These are phyloP conservation scores for Pythium vanterpoolii DNA, from an alignment of 352 stramenopile species.

Conservation along the genomic window DNA sequence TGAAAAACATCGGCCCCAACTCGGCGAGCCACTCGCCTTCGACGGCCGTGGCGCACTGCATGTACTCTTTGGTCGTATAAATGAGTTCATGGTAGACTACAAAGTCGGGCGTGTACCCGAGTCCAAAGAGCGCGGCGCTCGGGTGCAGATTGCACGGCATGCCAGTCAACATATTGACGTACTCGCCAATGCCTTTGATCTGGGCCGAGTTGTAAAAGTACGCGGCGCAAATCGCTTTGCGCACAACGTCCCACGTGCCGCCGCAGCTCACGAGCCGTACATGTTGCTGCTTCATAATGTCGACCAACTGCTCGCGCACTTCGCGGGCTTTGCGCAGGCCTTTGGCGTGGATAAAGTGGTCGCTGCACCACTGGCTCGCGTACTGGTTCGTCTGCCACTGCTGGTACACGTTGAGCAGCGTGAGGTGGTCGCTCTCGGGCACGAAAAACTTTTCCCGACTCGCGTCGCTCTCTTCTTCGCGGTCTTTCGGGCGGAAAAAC, in stretches of 20 bases:
- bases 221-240: conserved; percentile 98
- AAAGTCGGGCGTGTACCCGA: conserved; percentile 99
- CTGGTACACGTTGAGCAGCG: conserved; percentile 96
- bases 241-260: conserved; percentile 95
- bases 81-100: conserved; percentile 99
- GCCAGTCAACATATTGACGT: conserved; percentile 99
- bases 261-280: conserved; percentile 88
- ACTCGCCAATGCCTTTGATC: conserved; percentile 99
- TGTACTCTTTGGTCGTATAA: conserved; percentile 98
- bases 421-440: conserved; percentile 97
- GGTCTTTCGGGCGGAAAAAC: conserved; percentile 96
- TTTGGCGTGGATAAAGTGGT: conserved; percentile 98
- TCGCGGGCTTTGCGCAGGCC: conserved; percentile 89
- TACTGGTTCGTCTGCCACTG: conserved; percentile 95
- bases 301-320: conserved; percentile 94
- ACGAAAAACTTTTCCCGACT: conserved; percentile 99
- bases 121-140: conserved; percentile 95
- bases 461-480: conserved; percentile 97
- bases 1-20: conserved; percentile 99
- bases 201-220: conserved; percentile 99
- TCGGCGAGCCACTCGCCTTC: conserved; percentile 99
- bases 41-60: conserved; percentile 97
- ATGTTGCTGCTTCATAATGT: conserved; percentile 98
- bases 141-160: conserved; percentile 98
- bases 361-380: conserved; percentile 91